phyloP scores from a whole-genome alignment of 768 basidiomycete species.

The Tulasnella sp. region DNA sequence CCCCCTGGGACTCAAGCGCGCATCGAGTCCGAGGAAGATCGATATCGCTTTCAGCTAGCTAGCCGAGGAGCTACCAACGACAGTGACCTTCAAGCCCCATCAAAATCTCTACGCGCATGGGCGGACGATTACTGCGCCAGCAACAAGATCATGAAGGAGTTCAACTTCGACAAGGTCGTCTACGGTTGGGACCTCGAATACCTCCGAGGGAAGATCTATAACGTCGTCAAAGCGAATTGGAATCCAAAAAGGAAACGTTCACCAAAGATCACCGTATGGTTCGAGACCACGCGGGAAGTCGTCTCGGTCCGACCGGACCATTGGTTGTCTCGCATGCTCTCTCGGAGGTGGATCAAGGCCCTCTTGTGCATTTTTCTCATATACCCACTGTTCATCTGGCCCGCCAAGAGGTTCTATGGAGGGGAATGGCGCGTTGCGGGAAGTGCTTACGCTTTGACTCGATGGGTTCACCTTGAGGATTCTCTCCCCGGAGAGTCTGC shows the following conservation, averaged over 20 bases:
- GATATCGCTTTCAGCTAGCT: not conserved
- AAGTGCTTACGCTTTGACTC: constrained; percentile 6
- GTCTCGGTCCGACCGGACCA: constrained; percentile 62
- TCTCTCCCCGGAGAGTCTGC: constrained; percentile 16
- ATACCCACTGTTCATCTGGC: constrained; percentile 68
- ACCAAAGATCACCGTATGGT: constrained; percentile 36
- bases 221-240: constrained; percentile 33
- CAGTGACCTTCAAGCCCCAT: constrained; percentile 29
- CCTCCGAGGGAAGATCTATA: constrained; percentile 31
- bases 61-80: not conserved
- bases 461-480: constrained; percentile 17
- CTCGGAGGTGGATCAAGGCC: constrained; percentile 60
- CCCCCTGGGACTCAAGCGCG: not conserved
- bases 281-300: constrained; percentile 37
- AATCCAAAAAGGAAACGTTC: constrained; percentile 20
- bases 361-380: constrained; percentile 57
- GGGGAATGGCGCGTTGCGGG: constrained; percentile 43
- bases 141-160: constrained; percentile 63
- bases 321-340: constrained; percentile 52
- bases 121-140: constrained; percentile 74
- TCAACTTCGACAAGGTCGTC: constrained; percentile 59
- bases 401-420: constrained; percentile 66
- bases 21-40: constrained; percentile 8
- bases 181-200: constrained; percentile 48
- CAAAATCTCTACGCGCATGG: constrained; percentile 62